Conservation (phyloP, 768 basidiomycete species). For the Tylopilus cervinicoccineus region DNA sequence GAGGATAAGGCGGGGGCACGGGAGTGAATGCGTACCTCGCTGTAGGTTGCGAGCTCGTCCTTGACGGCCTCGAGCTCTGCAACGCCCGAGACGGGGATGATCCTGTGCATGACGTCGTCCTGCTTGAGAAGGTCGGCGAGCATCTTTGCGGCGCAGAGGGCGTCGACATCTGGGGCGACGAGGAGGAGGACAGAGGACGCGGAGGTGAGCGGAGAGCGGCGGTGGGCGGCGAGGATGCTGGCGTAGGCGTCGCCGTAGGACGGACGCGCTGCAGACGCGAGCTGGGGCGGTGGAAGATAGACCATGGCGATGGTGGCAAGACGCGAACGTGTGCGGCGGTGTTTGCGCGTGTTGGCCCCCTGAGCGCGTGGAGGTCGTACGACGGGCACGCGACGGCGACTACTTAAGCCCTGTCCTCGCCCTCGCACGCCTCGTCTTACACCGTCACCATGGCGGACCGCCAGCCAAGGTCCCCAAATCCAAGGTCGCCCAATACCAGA, state of each 20-base stretch:
- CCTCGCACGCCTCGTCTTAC: conserved; percentile 7
- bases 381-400: conserved; percentile 24
- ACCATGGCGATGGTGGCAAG: conserved; percentile 50
- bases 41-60: conserved; percentile 59
- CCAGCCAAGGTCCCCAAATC: conserved; percentile 43
- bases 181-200: conserved; percentile 83
- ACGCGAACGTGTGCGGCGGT: conserved; percentile 14
- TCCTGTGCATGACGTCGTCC: conserved; percentile 89
- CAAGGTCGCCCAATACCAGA: conserved; percentile 47
- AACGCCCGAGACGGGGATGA: conserved; percentile 86
- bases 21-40: conserved; percentile 50
- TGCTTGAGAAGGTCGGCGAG: conserved; percentile 85
- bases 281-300: conserved; percentile 68
- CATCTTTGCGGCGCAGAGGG: conserved; percentile 87
- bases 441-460: conserved; percentile 52
- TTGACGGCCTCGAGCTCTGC: conserved; percentile 65
- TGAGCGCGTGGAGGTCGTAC: conserved; percentile 25
- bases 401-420: conserved; percentile 27
- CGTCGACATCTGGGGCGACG: conserved; percentile 89
- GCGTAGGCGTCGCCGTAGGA: conserved; percentile 75
- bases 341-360: conserved; percentile 20
- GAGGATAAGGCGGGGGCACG: background rate
- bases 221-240: conserved; percentile 64
- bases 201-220: conserved; percentile 69
- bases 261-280: conserved; percentile 50